Evolutionary conservation across 225 moss, liverwort and hornwort genomes (phyloP).

Genomic region (Sphagnum contortum): DNA sequence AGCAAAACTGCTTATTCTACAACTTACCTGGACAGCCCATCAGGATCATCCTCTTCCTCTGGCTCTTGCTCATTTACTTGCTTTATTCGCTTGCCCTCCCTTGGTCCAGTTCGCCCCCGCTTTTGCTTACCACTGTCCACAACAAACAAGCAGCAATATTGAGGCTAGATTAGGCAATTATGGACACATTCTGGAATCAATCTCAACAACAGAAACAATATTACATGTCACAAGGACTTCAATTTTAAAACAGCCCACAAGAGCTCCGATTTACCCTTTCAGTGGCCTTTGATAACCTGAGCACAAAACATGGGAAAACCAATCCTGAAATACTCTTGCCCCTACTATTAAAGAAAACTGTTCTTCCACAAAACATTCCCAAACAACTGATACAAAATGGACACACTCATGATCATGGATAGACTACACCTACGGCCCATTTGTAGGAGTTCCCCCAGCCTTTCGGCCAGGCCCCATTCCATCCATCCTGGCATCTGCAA

Average conservation of each 20-base stretch:
- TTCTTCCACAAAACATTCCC: too few relatives aligned
- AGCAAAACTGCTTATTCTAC: constrained; percentile 24
- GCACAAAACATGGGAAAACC: too few relatives aligned
- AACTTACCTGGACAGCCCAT: constrained; percentile 41
- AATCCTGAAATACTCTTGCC: too few relatives aligned
- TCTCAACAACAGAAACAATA: too few relatives aligned
- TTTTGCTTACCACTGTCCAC: constrained; percentile 82
- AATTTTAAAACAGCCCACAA: too few relatives aligned
- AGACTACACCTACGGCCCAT: constrained; percentile 64
- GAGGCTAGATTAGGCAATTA: neutral
- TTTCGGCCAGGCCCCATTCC: constrained; percentile 75
- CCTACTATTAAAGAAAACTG: too few relatives aligned
- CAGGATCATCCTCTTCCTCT: constrained; percentile 86
- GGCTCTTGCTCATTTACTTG: constrained; percentile 85
- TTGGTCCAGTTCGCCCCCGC: constrained; percentile 83
- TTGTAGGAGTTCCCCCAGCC: constrained; percentile 56
- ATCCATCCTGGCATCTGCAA: constrained; percentile 79
- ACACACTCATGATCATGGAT: too few relatives aligned
- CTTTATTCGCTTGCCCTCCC: constrained; percentile 92
- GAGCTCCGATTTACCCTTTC: too few relatives aligned
- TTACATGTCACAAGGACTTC: too few relatives aligned
- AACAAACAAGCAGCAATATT: too few relatives aligned
- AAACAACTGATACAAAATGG: too few relatives aligned
- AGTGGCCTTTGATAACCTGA: too few relatives aligned
- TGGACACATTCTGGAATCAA: neutral